Conservation (phyloP, 1,284 basidiomycete species). For the Coniferiporia weirii region DNA sequence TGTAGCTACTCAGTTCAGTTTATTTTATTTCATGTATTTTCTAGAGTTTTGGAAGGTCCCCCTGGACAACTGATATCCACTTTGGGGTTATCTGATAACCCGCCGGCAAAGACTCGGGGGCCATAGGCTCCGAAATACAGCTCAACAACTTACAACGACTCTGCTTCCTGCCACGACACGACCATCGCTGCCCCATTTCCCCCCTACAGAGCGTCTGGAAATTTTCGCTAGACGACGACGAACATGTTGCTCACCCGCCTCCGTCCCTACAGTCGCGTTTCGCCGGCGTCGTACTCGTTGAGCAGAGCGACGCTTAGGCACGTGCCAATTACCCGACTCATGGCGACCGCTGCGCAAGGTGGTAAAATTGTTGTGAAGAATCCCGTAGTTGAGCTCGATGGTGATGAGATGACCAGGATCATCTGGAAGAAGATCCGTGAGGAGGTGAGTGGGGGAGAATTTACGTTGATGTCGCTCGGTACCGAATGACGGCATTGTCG, state of each 20-base stretch:
- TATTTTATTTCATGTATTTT: too few relatives aligned
- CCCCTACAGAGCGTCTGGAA: neutral
- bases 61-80: neutral
- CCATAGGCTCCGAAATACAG: neutral
- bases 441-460: slow-evolving; percentile 54
- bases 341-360: slow-evolving; percentile 4
- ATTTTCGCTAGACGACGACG: neutral
- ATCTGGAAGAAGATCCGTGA: slow-evolving; percentile 99
- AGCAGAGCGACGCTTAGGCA: neutral
- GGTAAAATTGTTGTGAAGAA: slow-evolving; percentile 80
- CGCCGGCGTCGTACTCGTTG: neutral
- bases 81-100: neutral
- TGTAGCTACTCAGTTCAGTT: too few relatives aligned
- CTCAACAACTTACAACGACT: neutral
- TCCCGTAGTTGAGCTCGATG: slow-evolving; percentile 95
- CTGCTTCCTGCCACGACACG: neutral
- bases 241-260: slow-evolving; percentile 7
- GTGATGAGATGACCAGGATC: slow-evolving; percentile 96
- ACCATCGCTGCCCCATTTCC: neutral
- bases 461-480: neutral
- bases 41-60: too few relatives aligned
- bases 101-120: neutral
- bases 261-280: neutral
- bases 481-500: slow-evolving; percentile 1
- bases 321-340: slow-evolving; percentile 8